Evolutionary conservation across 805 yeast species (phyloP), one percentile per base, ranked within the genome.

Genomic region (Hanseniaspora lindneri): DNA sequence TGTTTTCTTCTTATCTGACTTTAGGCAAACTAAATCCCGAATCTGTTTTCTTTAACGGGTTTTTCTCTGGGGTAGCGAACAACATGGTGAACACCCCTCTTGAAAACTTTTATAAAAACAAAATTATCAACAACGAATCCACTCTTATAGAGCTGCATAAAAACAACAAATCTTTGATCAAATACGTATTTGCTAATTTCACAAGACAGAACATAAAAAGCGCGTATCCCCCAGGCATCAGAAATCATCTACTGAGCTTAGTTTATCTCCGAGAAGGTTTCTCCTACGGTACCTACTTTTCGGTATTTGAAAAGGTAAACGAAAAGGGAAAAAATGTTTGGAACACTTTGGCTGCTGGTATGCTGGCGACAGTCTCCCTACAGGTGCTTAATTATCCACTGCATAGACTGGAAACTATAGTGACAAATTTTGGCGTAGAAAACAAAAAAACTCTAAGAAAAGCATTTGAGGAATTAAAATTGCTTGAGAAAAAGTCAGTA

Each of bases 21-120:
- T 63, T 75, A 25, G 54, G 56, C 43, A 44, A 55, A 32, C 53
- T 53, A 14, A 53, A 55, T 30, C 59, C 60, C 0, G 44, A 53
- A 14, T 9, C 19, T 16, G 19, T 35, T 10, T 41, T 48, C 41
- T 7, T 20, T 1, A 85, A 96, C 0, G 97, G 97, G 0, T 77
- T 80, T 49, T 54, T 84, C 0, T 96, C 96, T 0, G 96, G 96
- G 1, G 77, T 80, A 0, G 77, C 79, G 21, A 95, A 92, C 56
- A 82, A 94, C n/a, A 65, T 85, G 16, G 88, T 85, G 0, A 95
- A 95, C 1, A 89, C 96, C 1, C 97, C 97, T 0, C 71, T 89
- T 4, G 96, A 89, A 64, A 95, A 96, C 7, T 77, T 89, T 3
- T 83, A 81, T 58, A 76, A 94, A 1, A 71, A 96, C 54, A 83